Evolutionary conservation across 345 rosid species (phyloP).

Genomic region (Salix udensis): DNA sequence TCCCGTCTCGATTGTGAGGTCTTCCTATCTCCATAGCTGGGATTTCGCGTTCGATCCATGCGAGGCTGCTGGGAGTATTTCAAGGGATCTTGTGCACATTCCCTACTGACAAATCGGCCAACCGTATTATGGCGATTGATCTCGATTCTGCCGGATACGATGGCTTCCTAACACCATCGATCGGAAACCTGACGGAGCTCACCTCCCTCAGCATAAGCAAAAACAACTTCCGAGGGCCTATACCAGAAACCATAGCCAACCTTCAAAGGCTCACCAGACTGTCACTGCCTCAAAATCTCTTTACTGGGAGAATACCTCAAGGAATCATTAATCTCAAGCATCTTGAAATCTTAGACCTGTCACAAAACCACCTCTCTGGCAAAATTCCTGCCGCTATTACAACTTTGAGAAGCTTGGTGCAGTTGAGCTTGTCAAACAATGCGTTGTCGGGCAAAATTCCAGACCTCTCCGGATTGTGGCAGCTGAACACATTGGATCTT

Average conservation of each 20-base stretch:
- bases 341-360: constrained; percentile 37
- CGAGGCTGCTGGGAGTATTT: constrained; percentile 34
- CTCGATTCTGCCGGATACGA: constrained; percentile 58
- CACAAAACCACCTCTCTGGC: constrained; percentile 46
- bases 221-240: constrained; percentile 54
- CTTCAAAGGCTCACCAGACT: constrained; percentile 44
- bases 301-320: constrained; percentile 45
- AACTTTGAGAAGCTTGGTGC: constrained; percentile 36
- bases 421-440: constrained; percentile 37
- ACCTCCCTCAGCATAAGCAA: constrained; percentile 37
- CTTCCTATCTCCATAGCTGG: constrained; percentile 51
- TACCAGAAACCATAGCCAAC: constrained; percentile 41
- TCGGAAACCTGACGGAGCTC: constrained; percentile 53
- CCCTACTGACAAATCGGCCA: constrained; percentile 37
- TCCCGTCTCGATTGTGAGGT: constrained; percentile 39
- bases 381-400: constrained; percentile 38
- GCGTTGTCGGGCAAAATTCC: constrained; percentile 46
- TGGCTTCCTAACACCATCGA: constrained; percentile 41
- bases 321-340: constrained; percentile 31
- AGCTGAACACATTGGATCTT: constrained; percentile 45
- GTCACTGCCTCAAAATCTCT: constrained; percentile 34
- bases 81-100: constrained; percentile 49
- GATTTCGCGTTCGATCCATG: constrained; percentile 56
- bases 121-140: constrained; percentile 38
- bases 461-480: constrained; percentile 44